Evolutionary conservation across 2,329 filamentous ascomycete species (phyloP), one percentile per base, ranked within the genome.

Genomic region (Fusarium sp.): DNA sequence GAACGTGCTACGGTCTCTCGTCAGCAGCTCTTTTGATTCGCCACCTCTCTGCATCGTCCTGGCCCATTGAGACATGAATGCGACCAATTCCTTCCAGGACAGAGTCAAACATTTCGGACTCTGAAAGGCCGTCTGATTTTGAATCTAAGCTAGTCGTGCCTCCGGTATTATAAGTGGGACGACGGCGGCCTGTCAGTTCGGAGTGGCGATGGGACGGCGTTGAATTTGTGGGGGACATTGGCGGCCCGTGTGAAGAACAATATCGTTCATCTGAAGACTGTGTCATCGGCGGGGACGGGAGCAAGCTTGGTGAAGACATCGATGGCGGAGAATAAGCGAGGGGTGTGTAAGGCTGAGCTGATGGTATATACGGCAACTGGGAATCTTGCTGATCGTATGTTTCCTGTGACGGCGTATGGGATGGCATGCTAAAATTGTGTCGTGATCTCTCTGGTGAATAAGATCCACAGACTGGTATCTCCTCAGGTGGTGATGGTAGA

Each of bases 21-120:
- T 66, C 57, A 45, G 59, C 59, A 28, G 67, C 42, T 25, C 75
- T 69, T 40, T 69, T 73, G 53, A 83, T 81, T 64, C 82, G 78
- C 82, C 81, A 84, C 42, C 82, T 76, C 5, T 81, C 82, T 13
- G 75, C 78, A 16, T 79, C 74, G 48, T 83, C 80, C 68, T 76
- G 72, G 30, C 64, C 63, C 78, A 84, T 82, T 20, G 73, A 71
- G 13, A 83, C 73, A 30, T 76, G 64, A 46, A 80, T 72, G 10
- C 75, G 73, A 8, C 75, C 75, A 8, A 83, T 79, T 4, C 79
- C 81, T 4, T 81, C 76, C 8, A 83, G 49, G 1, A 83, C 73
- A 16, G 78, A 72, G 21, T 78, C 75, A 23, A 82, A 69, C 4
- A 81, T 66, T 25, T 77, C 77, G 7, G 73, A 69, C 8, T 79